Base-by-base conservation (phyloP, 1,284 basidiomycete species). In the Wolfiporia cocos region DNA sequence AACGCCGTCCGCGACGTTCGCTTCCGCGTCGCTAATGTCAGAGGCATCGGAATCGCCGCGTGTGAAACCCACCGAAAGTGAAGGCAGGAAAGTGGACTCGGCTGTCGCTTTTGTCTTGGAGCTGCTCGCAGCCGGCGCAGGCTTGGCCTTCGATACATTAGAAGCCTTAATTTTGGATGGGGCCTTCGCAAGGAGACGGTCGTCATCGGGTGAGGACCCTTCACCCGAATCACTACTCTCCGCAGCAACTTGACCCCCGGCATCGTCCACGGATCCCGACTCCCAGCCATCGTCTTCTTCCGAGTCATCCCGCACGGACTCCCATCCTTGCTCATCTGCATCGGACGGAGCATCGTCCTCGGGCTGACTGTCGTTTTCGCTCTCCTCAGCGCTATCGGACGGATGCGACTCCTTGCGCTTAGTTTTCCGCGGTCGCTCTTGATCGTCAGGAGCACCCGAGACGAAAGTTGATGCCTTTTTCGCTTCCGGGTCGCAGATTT, bases 41-140 rank as follows among this genome's bases (percentile, higher is more conserved):
- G 58, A 57, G 15, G 86, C 87, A 49, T 79, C 79, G 22, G 86
- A 90, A 39, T 83, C 81, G 1, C 88, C 89, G 35, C 80, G 77
- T 29, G 81, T 74, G 60, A 88, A 98, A 1, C 93, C 93, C 6
- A 86, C 79, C 2, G 90, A 76, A 21, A 97, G 78, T 1, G 89
- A 86, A 17, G 94, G 94, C 2, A 97, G 72, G 68, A 96, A 97
- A 1, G 82, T 81, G 2, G 92, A 93, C 18, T 73, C 68, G 3
- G 64, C 58, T 4, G 56, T 46, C 31, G 52, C 37, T 41, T 49
- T 57, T 32, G 52, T 22, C 20, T 50, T 53, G 31, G 34, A 31
- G 31, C 50, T 51, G 11, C 43, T 1, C 11, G 47, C 47, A 19
- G 43, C 44, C 18, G 34, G 21, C 3, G 42, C 20, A 12, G 39